Percentiles rank a stretch among this genome's conserved stretches.
phyloP scores from a whole-genome alignment of 352 stramenopile species.

The Phytophthora palmivora region DNA sequence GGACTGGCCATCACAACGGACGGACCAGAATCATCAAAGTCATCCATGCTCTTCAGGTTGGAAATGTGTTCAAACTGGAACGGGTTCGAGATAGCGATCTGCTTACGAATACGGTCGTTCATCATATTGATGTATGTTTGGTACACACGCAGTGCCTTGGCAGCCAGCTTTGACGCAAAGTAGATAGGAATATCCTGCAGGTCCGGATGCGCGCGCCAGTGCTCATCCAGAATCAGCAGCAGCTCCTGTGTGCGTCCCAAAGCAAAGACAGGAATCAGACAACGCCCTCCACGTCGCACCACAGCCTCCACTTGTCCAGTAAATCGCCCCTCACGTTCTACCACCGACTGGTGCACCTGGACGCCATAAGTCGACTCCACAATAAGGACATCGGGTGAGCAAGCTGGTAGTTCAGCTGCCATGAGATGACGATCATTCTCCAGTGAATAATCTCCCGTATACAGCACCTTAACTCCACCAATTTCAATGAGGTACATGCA shows the following conservation, averaged over 20 bases:
- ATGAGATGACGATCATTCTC: conserved; percentile 99
- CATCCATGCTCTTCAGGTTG: conserved; percentile 97
- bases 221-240: conserved; percentile 99
- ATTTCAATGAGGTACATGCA: conserved; percentile 99
- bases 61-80: conserved; percentile 98
- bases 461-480: conserved; percentile 97
- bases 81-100: conserved; percentile 98
- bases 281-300: conserved; percentile 95
- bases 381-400: conserved; percentile 98
- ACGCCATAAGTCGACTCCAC: conserved; percentile 99
- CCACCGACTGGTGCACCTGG: conserved; percentile 95
- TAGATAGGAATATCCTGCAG: conserved; percentile 98
- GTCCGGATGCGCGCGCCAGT: conserved; percentile 96
- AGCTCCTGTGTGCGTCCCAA: conserved; percentile 98
- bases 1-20: conserved; percentile 99
- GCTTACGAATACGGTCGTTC: conserved; percentile 97
- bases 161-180: conserved; percentile 97
- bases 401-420: conserved; percentile 84
- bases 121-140: conserved; percentile 99
- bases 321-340: conserved; percentile 97
- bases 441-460: conserved; percentile 98
- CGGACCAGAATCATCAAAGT: conserved; percentile 98
- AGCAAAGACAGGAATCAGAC: conserved; percentile 99
- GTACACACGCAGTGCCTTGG: conserved; percentile 97
- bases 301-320: conserved; percentile 96